A percentile compares a stretch with the other conserved stretches of the same genome.
Evolutionary conservation across 2,329 filamentous ascomycete species (phyloP).

Genomic region (Aschersonia sp.): DNA sequence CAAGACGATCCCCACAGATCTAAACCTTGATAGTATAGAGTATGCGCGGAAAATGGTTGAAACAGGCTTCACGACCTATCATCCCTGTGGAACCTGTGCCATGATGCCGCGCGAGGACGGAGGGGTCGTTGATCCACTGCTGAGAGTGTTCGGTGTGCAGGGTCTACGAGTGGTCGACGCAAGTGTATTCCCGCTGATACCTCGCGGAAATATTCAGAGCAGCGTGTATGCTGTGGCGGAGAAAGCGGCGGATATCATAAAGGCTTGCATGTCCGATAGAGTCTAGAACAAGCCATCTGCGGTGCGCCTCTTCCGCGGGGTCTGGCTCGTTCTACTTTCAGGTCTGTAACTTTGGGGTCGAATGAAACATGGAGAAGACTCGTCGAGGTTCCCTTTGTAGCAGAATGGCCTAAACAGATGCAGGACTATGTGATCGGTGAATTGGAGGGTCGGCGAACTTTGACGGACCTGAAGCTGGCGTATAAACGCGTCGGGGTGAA

Average conservation of each 20-base stretch:
- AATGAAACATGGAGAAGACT: too few species aligned
- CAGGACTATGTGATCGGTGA: too few species aligned
- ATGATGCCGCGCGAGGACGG: slow-evolving; percentile 30
- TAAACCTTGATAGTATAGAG: neutral
- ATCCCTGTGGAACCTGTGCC: slow-evolving; percentile 31
- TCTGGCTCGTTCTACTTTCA: too few species aligned
- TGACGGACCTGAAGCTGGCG: too few species aligned
- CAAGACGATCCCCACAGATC: neutral
- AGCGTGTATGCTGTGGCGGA: slow-evolving; percentile 19
- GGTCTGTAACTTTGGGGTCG: too few species aligned
- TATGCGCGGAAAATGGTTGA: neutral
- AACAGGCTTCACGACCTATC: slow-evolving; percentile 18
- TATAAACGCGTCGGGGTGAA: too few species aligned
- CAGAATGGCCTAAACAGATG: too few species aligned
- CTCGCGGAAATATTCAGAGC: slow-evolving; percentile 18
- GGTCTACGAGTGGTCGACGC: slow-evolving; percentile 31
- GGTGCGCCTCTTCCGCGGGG: too few species aligned
- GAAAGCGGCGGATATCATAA: slow-evolving; percentile 22
- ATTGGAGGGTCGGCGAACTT: too few species aligned
- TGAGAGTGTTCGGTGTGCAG: slow-evolving; percentile 27
- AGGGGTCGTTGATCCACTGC: slow-evolving; percentile 26
- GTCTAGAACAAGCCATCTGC: too few species aligned
- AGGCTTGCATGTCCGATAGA: too few species aligned
- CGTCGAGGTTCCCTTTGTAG: too few species aligned
- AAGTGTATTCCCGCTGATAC: slow-evolving; percentile 28